Base-by-base conservation (phyloP, 495 filamentous ascomycete genomes). In the Aspergillus ellipticus region DNA sequence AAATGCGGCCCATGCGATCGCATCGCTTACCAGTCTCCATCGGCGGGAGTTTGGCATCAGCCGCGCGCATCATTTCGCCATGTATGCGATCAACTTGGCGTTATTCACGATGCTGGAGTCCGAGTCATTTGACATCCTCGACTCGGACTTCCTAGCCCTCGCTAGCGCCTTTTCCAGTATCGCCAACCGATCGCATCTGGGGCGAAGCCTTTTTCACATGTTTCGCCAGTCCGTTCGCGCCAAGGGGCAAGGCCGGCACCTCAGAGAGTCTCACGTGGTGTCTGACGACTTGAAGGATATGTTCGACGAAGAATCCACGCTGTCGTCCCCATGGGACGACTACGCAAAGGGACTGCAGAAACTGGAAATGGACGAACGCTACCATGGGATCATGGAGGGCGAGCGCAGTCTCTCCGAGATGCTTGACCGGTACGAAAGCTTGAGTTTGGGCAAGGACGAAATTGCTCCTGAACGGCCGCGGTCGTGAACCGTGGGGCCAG, bases 21-120 rank as follows among this genome's bases (percentile, higher is more conserved):
- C 72, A 5, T 49, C 50, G 9, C 66, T 78, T 1, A 60, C 67
- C 1, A 66, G 63, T 17, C 57, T 72, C 2, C 69, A 76, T 26
- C 65, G 68, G 3, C 63, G 65, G 9, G 70, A 77, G 37, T 76
- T 66, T 49, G 72, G 74, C 8, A 55, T 77, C 43, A 71, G 57
- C 22, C 70, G 73, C 22, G 71, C 72, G 6, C 75, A 78, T 55
- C 66, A 72, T 19, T 78, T 75, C 42, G 68, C 74, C 11, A 60
- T 78, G 56, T 78, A 75, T 45, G 73, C 74, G 2, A 72, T 78
- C 50, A 78, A 74, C 31, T 64, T 78, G 11, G 75, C 74, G 8
- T 56, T 78, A 3, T 78, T 77, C 55, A 64, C 67, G 0, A 52
- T 78, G 59, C 54, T 75, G 2, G 69, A 74, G n/a, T 55, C 60